These are phyloP conservation scores for Stentor roeselii DNA, from an alignment of 73 alveolate species.

Conservation along the genomic window DNA sequence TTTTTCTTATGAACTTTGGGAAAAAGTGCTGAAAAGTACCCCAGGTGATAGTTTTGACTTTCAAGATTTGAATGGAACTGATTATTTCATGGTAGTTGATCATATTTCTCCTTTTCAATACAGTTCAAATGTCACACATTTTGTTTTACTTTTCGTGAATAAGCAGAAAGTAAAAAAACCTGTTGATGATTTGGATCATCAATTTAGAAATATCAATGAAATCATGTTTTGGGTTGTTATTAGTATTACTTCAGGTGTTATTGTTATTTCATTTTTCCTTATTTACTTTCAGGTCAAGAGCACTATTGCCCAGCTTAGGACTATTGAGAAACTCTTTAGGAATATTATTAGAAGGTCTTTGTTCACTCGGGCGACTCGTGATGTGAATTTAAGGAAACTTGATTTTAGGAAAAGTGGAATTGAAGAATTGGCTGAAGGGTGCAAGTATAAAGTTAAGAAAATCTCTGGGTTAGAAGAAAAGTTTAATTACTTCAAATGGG, in stretches of 20 bases:
- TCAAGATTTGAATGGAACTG: constrained; percentile 17
- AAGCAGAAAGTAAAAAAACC: neutral
- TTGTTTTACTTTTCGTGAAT: neutral
- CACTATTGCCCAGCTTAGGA: neutral
- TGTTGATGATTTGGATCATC: neutral
- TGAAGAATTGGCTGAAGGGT: neutral
- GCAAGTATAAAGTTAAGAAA: neutral
- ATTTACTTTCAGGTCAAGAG: neutral
- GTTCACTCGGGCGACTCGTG: neutral
- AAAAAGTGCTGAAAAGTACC: neutral
- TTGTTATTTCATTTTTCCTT: neutral
- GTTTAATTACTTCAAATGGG: constrained; percentile 8
- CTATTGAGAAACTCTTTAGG: neutral
- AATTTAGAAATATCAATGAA: neutral
- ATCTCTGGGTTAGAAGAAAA: neutral
- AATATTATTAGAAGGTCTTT: constrained; percentile 2
- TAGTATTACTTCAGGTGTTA: neutral
- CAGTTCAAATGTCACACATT: neutral
- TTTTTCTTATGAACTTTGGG: neutral
- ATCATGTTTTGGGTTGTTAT: constrained; percentile 6
- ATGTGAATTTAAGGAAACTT: neutral
- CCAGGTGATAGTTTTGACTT: neutral
- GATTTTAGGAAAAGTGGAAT: neutral
- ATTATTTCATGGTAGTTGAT: neutral
- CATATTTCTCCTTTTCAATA: neutral